Conservation (phyloP, 129 eudicot species). For the Deinandra increscens region DNA sequence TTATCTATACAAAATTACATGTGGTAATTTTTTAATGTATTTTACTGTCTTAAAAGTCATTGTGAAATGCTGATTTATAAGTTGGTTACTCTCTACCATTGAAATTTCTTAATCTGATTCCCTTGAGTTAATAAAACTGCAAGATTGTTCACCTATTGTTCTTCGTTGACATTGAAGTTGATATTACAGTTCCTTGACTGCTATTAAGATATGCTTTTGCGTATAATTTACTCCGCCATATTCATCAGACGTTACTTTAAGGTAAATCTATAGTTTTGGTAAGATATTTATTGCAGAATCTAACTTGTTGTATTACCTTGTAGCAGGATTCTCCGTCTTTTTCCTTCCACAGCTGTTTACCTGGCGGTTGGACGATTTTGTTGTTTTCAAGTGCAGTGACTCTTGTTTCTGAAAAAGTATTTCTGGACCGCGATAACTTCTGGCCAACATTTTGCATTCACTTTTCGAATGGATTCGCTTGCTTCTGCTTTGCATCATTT, state of each 20-base stretch:
- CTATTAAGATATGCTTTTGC: conserved; percentile 71
- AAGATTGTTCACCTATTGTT: background rate
- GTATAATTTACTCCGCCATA: conserved; percentile 73
- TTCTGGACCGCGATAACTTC: conserved; percentile 64
- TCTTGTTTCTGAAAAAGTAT: conserved; percentile 59
- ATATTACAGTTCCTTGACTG: conserved; percentile 55
- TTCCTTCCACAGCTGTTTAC: conserved; percentile 76
- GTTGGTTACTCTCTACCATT: conserved; percentile 1
- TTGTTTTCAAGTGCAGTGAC: conserved; percentile 62
- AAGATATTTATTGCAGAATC: conserved; percentile 7
- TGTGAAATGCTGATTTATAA: background rate
- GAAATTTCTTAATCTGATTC: background rate
- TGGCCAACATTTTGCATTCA: conserved; percentile 76
- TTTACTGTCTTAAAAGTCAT: background rate
- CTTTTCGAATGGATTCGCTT: conserved; percentile 55
- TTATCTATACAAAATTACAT: background rate
- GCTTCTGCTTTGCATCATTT: conserved; percentile 62
- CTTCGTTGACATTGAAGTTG: background rate
- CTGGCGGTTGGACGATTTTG: conserved; percentile 70
- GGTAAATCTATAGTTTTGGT: conserved; percentile 40
- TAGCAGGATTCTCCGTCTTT: conserved; percentile 72
- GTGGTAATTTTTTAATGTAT: background rate
- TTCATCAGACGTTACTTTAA: conserved; percentile 87
- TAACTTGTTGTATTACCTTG: conserved; percentile 16
- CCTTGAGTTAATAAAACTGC: background rate